phyloP scores from a whole-genome alignment of 2,329 filamentous ascomycete species.

The Penicillium sp. region DNA sequence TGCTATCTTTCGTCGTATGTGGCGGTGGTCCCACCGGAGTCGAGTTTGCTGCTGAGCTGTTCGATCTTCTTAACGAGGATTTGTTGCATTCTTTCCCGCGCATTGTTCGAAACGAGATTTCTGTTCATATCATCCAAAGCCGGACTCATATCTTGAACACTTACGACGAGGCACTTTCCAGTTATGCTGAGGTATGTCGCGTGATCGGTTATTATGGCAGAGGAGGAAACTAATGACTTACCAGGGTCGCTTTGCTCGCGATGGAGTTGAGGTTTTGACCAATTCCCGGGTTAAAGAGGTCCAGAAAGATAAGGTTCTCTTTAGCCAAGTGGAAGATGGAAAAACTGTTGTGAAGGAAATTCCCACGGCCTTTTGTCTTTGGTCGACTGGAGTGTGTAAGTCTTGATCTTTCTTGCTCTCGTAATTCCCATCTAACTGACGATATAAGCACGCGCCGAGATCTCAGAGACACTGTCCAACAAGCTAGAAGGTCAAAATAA shows the following conservation, averaged over 20 bases:
- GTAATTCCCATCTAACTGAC: constrained; percentile 5
- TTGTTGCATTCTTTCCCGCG: constrained; percentile 75
- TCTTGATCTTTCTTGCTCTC: constrained; percentile 1
- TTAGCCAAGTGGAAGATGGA: constrained; percentile 75
- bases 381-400: constrained; percentile 82
- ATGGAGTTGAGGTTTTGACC: constrained; percentile 84
- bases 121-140: constrained; percentile 93
- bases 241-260: constrained; percentile 72
- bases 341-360: constrained; percentile 80
- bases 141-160: constrained; percentile 94
- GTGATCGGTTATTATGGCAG: neutral
- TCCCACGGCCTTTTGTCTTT: constrained; percentile 91
- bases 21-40: constrained; percentile 95
- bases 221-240: neutral
- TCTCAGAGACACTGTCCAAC: constrained; percentile 69
- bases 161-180: constrained; percentile 89
- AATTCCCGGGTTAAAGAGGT: constrained; percentile 93
- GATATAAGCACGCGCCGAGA: constrained; percentile 61
- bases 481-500: constrained; percentile 79
- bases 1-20: constrained; percentile 93
- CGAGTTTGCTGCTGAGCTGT: constrained; percentile 94
- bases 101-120: constrained; percentile 93
- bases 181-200: constrained; percentile 66
- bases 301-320: constrained; percentile 73
- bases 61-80: constrained; percentile 94